Conservation (phyloP, 495 filamentous ascomycete genomes). For the Daldinia decipiens region DNA sequence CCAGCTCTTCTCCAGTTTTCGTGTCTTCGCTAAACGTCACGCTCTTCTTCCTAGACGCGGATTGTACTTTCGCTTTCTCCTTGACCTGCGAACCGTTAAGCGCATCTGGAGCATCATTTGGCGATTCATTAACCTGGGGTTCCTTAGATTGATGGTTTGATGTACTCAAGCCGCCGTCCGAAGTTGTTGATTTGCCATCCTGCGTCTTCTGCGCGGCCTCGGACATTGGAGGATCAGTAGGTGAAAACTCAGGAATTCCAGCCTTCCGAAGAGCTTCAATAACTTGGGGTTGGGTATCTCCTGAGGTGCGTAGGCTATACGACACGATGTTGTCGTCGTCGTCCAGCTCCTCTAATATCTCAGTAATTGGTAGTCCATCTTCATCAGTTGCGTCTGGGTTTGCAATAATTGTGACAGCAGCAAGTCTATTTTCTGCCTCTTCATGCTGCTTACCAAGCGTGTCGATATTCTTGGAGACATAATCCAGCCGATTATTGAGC, state of each 20-base stretch:
- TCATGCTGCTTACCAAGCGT: conserved; percentile 75
- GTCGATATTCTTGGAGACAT: conserved; percentile 82
- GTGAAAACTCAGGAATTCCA: conserved; percentile 66
- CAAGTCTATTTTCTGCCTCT: conserved; percentile 72
- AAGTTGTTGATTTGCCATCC: background rate
- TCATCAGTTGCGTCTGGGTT: conserved; percentile 64
- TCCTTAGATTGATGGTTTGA: conserved; percentile 5
- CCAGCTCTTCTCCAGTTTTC: conserved; percentile 55
- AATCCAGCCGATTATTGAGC: conserved; percentile 82
- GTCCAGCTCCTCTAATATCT: conserved; percentile 92
- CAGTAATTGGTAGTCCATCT: conserved; percentile 77
- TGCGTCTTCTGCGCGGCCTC: conserved; percentile 24
- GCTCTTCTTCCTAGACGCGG: conserved; percentile 47
- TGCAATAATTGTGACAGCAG: conserved; percentile 58
- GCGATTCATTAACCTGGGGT: background rate
- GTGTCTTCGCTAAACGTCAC: conserved; percentile 67
- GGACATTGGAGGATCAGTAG: background rate
- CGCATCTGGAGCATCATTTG: background rate
- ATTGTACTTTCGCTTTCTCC: conserved; percentile 11
- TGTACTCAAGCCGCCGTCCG: conserved; percentile 2
- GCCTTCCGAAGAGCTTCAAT: conserved; percentile 75
- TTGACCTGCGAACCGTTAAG: conserved; percentile 7
- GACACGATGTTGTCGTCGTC: conserved; percentile 88
- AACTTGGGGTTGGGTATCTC: conserved; percentile 68
- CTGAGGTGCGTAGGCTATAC: conserved; percentile 67